Conservation (phyloP, 148 eudicot species). For the Chenopodium formosanum region DNA sequence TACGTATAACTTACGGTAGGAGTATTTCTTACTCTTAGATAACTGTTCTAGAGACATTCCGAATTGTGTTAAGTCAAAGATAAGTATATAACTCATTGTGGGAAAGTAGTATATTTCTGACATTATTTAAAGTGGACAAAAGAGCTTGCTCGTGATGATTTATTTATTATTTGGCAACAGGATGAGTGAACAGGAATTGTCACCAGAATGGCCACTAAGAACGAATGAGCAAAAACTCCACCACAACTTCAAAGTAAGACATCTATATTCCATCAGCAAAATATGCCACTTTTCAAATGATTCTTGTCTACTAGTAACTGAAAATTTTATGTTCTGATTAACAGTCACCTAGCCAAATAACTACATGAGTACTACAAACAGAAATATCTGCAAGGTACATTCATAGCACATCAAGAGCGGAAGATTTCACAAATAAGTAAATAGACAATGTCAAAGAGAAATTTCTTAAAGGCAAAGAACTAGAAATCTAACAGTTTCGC, state of each 20-base stretch:
- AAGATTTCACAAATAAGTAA: background rate
- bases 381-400: background rate
- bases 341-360: background rate
- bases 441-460: background rate
- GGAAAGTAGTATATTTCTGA: no score
- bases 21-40: no score
- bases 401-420: background rate
- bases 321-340: background rate
- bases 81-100: no score
- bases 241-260: background rate
- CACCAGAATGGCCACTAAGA: background rate
- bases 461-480: background rate
- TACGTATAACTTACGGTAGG: no score
- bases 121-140: no score
- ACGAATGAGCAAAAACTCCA: background rate
- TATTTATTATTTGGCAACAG: background rate
- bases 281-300: background rate
- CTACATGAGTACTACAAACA: constrained; percentile 1
- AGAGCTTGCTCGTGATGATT: no score
- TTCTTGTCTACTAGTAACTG: background rate
- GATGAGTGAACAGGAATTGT: background rate
- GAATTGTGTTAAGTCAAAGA: no score
- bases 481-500: constrained; percentile 10
- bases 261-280: background rate
- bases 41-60: no score